Percentiles rank a stretch among this genome's conserved stretches.
phyloP scores from a whole-genome alignment of 495 filamentous ascomycete genomes.

The Xylaria nigripes region DNA sequence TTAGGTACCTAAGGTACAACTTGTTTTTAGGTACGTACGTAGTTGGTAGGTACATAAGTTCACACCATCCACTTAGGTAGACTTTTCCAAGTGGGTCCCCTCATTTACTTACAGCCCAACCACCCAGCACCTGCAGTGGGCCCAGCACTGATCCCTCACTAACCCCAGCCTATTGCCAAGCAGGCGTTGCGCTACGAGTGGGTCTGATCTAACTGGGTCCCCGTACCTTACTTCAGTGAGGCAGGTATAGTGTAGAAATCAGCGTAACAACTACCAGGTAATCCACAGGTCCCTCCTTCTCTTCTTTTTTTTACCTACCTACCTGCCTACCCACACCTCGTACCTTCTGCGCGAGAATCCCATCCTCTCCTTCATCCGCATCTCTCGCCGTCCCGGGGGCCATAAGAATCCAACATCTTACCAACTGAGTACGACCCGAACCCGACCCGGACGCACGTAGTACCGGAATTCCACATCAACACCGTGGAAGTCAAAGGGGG shows the following conservation, averaged over 20 bases:
- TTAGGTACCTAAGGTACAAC: no score
- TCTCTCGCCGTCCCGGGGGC: slow-evolving; percentile 1
- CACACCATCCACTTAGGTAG: no score
- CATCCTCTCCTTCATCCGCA: background rate
- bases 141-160: background rate
- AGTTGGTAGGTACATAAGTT: no score
- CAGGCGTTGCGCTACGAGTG: slow-evolving; percentile 5
- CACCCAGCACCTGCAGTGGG: background rate
- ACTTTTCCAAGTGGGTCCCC: background rate
- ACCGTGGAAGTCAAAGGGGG: slow-evolving; percentile 1
- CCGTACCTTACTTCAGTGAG: slow-evolving; percentile 5
- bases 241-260: background rate
- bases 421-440: background rate
- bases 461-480: background rate
- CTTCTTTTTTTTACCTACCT: background rate
- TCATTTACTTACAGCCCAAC: slow-evolving; percentile 6
- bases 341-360: background rate
- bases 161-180: slow-evolving; percentile 7
- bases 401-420: background rate
- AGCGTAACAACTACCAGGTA: background rate
- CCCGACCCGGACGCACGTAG: background rate
- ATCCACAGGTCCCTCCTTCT: background rate
- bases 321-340: no score
- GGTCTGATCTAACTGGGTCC: slow-evolving; percentile 4
- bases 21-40: no score